A percentile compares a stretch with the other conserved stretches of the same genome.
Evolutionary conservation across 2,329 filamentous ascomycete genomes (phyloP).

Genomic region (Aspergillus pseudonomiae): DNA sequence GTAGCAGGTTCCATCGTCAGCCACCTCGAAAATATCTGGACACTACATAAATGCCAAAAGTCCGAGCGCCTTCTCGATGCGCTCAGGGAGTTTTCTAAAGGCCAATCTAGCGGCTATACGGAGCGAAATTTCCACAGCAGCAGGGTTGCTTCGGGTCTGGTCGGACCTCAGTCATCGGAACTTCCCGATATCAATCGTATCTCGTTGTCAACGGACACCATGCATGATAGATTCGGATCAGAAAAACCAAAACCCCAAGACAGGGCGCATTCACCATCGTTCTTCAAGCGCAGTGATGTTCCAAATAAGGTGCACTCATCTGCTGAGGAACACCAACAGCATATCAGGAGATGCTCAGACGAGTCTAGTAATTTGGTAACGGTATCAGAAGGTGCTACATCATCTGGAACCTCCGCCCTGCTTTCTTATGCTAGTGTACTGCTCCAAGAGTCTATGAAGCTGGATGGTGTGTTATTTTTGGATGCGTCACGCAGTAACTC

Average conservation of each 20-base stretch:
- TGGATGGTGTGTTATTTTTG: conserved; percentile 40
- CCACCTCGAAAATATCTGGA: conserved; percentile 59
- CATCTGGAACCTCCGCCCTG: conserved; percentile 25
- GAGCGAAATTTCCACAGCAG: background rate
- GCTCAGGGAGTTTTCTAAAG: conserved; percentile 53
- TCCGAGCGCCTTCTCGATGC: conserved; percentile 60
- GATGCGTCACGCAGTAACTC: conserved; percentile 23
- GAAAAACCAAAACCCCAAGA: background rate
- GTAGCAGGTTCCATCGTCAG: conserved; percentile 52
- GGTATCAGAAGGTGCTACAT: conserved; percentile 14
- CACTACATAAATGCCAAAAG: conserved; percentile 55
- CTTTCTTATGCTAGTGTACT: conserved; percentile 49
- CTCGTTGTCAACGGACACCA: conserved; percentile 1
- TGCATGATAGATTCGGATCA: background rate
- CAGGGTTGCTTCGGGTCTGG: background rate
- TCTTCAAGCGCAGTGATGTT: conserved; percentile 3
- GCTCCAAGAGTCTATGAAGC: conserved; percentile 44
- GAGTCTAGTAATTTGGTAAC: conserved; percentile 17
- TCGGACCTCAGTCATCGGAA: conserved; percentile 7
- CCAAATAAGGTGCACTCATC: background rate
- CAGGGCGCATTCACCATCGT: background rate
- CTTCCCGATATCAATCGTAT: conserved; percentile 9
- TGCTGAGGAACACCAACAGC: conserved; percentile 13
- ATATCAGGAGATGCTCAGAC: conserved; percentile 12
- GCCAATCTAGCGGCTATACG: conserved; percentile 14